Conservation (phyloP, 2,329 filamentous ascomycete genomes). For the Cordyceps cicadae region DNA sequence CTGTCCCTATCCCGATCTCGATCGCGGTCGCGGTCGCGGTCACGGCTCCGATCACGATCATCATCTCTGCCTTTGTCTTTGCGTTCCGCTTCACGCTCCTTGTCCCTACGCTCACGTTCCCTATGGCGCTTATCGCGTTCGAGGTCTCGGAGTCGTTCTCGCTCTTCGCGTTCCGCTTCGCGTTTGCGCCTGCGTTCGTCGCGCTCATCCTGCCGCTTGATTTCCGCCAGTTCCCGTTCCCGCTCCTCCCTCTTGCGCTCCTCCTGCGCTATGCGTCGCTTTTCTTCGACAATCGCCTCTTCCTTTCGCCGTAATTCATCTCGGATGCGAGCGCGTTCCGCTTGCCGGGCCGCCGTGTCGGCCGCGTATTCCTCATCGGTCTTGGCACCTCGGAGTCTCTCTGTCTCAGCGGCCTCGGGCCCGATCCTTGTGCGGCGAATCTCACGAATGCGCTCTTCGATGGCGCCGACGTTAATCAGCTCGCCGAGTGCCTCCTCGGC, state of each 20-base stretch:
- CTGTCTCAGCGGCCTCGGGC: conserved; percentile 56
- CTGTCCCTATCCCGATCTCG: conserved; percentile 27
- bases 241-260: conserved; percentile 43
- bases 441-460: conserved; percentile 61
- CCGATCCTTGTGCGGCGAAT: conserved; percentile 62
- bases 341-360: conserved; percentile 53
- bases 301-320: conserved; percentile 53
- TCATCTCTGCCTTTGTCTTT: conserved; percentile 15
- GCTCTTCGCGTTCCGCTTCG: conserved; percentile 48
- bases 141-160: conserved; percentile 36
- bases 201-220: conserved; percentile 41
- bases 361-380: conserved; percentile 66
- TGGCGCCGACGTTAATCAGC: conserved; percentile 59
- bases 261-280: conserved; percentile 48
- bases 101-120: conserved; percentile 30
- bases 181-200: conserved; percentile 42
- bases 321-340: conserved; percentile 53
- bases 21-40: conserved; percentile 29
- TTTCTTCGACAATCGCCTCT: conserved; percentile 53
- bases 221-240: conserved; percentile 41
- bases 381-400: conserved; percentile 57
- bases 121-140: conserved; percentile 33
- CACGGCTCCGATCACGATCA: conserved; percentile 16
- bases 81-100: conserved; percentile 26
- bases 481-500: conserved; percentile 59